Conservation (phyloP, 2,329 filamentous ascomycete species). For the Colletotrichum shisoi region DNA sequence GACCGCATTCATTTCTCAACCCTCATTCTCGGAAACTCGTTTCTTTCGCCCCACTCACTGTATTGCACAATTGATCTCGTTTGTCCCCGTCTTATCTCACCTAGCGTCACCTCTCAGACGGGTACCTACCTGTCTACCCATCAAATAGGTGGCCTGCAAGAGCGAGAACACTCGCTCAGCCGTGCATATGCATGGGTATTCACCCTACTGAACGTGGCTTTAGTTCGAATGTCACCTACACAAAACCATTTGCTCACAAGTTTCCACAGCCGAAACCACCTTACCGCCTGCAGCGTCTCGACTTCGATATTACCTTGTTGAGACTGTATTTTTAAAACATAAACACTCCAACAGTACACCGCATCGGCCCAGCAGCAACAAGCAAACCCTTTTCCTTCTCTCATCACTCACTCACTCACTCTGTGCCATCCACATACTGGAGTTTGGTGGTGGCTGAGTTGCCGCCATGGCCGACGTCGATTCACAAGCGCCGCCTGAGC, state of each 20-base stretch:
- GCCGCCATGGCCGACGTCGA: constrained; percentile 18
- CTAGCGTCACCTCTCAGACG: background rate
- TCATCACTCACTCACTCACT: background rate
- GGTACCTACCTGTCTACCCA: background rate
- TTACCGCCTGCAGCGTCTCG: background rate
- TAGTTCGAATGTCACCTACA: background rate
- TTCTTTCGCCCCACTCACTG: background rate
- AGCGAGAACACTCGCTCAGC: background rate
- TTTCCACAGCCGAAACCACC: background rate
- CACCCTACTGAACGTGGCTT: background rate
- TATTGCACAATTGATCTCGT: background rate
- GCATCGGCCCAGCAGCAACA: background rate
- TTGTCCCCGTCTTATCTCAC: background rate
- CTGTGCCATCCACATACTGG: background rate
- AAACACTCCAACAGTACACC: background rate
- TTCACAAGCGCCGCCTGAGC: constrained; percentile 8
- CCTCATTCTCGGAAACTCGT: background rate
- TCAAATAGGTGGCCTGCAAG: background rate
- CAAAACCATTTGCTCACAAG: background rate
- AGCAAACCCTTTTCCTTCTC: background rate
- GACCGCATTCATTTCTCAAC: too few species aligned
- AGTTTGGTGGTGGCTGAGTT: background rate
- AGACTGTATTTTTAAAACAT: background rate
- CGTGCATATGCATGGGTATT: background rate
- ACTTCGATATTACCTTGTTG: background rate